A percentile compares a stretch with the other conserved stretches of the same genome.
phyloP scores from a whole-genome alignment of 1,139 yeast species.

The Lodderomyces oxycetoniae region DNA sequence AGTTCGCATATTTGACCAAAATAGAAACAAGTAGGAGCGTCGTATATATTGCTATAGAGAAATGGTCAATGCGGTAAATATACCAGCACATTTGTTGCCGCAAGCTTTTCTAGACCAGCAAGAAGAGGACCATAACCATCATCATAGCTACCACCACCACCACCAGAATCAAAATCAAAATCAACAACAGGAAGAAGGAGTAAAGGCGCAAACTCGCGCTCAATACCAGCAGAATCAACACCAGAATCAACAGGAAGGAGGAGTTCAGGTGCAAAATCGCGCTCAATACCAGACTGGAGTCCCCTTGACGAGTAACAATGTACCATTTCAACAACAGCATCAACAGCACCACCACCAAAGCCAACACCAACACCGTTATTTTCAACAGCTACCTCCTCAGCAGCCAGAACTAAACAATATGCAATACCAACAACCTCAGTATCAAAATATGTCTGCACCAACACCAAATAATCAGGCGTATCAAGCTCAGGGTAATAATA shows the following conservation, averaged over 20 bases:
- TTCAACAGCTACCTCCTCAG: neutral
- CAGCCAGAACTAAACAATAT: neutral
- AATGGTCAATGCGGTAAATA: constrained; percentile 10
- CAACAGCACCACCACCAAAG: constrained; percentile 1
- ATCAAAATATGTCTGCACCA: too few relatives aligned
- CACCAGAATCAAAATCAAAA: neutral
- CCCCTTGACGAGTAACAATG: constrained; percentile 2
- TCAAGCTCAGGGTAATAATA: neutral
- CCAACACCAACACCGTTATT: constrained; percentile 1
- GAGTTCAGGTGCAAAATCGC: constrained; percentile 4
- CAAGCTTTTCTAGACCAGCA: constrained; percentile 22
- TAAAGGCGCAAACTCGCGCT: constrained; percentile 9
- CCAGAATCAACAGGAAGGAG: constrained; percentile 10
- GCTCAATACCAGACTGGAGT: constrained; percentile 5
- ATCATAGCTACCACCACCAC: constrained; percentile 7
- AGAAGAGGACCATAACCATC: constrained; percentile 6
- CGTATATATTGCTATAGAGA: too few relatives aligned
- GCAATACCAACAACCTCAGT: constrained; percentile 6
- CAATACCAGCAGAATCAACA: constrained; percentile 5
- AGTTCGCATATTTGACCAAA: too few relatives aligned
- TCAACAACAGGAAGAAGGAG: constrained; percentile 1
- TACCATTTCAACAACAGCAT: constrained; percentile 3
- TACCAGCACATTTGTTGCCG: constrained; percentile 37
- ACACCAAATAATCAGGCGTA: neutral
- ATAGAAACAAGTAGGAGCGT: too few relatives aligned